Evolutionary conservation across 2,329 filamentous ascomycete genomes (phyloP).

Genomic region (Ilyonectria mors-panacis): DNA sequence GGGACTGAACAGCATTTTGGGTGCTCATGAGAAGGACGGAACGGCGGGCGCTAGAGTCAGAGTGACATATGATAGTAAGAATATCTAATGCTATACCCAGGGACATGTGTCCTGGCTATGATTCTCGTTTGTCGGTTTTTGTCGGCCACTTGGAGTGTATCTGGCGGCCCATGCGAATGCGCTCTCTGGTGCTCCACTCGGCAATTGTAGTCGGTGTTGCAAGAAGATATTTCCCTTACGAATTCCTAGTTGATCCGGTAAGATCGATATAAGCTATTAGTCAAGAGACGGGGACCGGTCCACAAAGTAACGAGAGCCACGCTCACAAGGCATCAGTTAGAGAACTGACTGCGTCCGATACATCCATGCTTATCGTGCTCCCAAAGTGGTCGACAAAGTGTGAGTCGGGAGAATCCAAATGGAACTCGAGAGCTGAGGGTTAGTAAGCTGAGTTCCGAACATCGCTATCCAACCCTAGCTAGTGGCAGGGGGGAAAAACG

Average conservation of each 20-base stretch:
- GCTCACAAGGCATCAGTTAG: background rate
- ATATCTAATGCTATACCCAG: constrained; percentile 47
- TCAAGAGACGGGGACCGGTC: background rate
- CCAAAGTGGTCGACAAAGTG: background rate
- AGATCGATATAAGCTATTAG: background rate
- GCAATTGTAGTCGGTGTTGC: too few species aligned
- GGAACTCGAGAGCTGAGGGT: background rate
- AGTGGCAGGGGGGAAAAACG: background rate
- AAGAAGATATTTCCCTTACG: too few species aligned
- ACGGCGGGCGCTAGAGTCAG: constrained; percentile 24
- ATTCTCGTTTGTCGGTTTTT: constrained; percentile 33
- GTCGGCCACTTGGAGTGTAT: background rate
- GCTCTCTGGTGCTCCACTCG: too few species aligned
- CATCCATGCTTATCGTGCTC: background rate
- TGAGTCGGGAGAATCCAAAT: background rate
- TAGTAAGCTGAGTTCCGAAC: background rate
- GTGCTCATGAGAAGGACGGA: constrained; percentile 28
- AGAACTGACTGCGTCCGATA: background rate
- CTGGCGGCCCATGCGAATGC: background rate
- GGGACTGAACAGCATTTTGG: constrained; percentile 20
- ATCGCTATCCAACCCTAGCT: background rate
- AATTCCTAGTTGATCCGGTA: background rate
- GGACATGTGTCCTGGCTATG: constrained; percentile 41
- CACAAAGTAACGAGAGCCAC: background rate
- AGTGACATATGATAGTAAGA: constrained; percentile 44